Conservation (phyloP, 108 stramenopile species). For the Cyclotella atomus region DNA sequence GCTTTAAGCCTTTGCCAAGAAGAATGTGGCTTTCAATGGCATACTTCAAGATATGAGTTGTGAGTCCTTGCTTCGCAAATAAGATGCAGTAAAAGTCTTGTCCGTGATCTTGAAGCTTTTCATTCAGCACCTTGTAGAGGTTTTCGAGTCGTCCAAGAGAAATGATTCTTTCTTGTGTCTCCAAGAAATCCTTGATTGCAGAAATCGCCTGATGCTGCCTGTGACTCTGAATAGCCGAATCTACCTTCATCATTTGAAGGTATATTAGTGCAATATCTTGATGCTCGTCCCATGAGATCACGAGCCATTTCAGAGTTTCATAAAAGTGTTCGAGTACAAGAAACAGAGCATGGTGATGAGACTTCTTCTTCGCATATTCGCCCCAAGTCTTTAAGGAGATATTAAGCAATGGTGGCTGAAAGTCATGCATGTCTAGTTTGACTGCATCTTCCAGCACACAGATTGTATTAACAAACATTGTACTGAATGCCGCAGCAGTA, state of each 20-base stretch:
- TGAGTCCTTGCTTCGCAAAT: conserved; percentile 16
- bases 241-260: conserved; percentile 24
- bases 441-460: conserved; percentile 4
- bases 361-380: conserved; percentile 20
- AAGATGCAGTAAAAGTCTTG: conserved; percentile 18
- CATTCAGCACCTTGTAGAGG: neutral
- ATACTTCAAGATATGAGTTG: conserved; percentile 14
- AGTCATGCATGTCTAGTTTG: neutral
- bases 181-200: neutral
- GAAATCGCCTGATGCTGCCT: neutral
- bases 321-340: conserved; percentile 18
- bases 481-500: conserved; percentile 18
- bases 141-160: conserved; percentile 3
- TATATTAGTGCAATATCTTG: conserved; percentile 30
- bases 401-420: conserved; percentile 13
- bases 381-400: conserved; percentile 12
- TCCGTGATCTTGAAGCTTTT: conserved; percentile 2
- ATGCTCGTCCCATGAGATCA: conserved; percentile 27
- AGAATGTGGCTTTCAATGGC: conserved; percentile 1
- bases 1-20: conserved; percentile 1
- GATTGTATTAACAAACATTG: conserved; percentile 16
- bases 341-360: neutral
- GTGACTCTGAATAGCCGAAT: neutral
- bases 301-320: conserved; percentile 15
- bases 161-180: neutral